These are phyloP conservation scores for Exobasidium cylindrosporum DNA, from an alignment of 1,284 basidiomycete species.

Conservation along the genomic window DNA sequence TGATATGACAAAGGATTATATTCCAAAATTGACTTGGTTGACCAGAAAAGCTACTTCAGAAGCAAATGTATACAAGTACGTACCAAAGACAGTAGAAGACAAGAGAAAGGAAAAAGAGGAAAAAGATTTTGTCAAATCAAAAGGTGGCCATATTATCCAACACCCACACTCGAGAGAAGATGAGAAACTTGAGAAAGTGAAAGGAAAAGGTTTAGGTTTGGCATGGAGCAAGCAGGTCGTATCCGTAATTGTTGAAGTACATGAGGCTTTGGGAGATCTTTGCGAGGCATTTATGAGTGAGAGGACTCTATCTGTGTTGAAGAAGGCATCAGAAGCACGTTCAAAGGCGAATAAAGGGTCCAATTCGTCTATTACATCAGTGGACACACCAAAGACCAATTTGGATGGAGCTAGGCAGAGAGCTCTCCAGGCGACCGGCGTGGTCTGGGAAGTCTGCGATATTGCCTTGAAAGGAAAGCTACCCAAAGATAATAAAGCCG, in stretches of 20 bases:
- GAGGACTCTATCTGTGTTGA: background rate
- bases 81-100: constrained; percentile 1
- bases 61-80: background rate
- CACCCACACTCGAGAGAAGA: background rate
- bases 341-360: background rate
- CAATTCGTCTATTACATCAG: background rate
- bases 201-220: constrained; percentile 1
- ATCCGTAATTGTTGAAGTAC: background rate
- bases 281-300: constrained; percentile 4
- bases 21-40: constrained; percentile 7
- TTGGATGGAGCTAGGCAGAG: background rate
- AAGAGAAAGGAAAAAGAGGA: background rate
- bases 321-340: background rate
- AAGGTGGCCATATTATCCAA: constrained; percentile 5
- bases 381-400: background rate
- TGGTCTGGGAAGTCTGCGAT: constrained; percentile 20
- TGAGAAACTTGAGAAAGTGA: background rate
- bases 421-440: constrained; percentile 3
- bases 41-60: background rate
- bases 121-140: background rate
- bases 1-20: background rate
- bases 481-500: constrained; percentile 15
- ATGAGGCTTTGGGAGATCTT: constrained; percentile 1
- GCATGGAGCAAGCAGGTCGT: constrained; percentile 3
- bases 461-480: constrained; percentile 16